Evolutionary conservation across 768 basidiomycete genomes (phyloP), one percentile per base, ranked within the genome.

Genomic region (Suillus spraguei): DNA sequence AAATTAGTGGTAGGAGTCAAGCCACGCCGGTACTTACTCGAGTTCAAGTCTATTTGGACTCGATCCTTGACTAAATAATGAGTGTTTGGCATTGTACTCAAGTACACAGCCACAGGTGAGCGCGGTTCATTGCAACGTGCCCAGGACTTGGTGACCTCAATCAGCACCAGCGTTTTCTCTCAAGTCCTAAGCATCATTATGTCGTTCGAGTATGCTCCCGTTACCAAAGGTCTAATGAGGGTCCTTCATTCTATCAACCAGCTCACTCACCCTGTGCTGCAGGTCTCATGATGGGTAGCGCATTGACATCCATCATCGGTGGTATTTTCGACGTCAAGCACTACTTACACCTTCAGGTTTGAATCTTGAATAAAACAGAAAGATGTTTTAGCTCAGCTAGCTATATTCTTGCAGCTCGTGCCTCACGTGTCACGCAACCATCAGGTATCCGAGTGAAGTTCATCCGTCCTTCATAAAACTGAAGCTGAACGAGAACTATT

Each of bases 401-500:
- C 28, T 17, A 24, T 64, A 56, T 70, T 32, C 55, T 39, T 49
- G 24, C 66, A 95, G 88, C 84, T 96, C 46, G 85, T 92, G 22
- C 95, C 95, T 2, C 95, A 97, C 72, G 82, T 97, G 55, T 94
- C 92, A n/a, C 86, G 85, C 60, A 85, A 96, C 73, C 91, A 93
- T 70, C 95, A 97, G 82, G 95, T 93, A 78, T 64, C 60, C 63
- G 60, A 22, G 56, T 56, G 35, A 59, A 59, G 58, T 60, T 36
- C 42, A 13, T 55, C 56, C 62, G 44, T 17, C 54, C 41, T 63
- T 59, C 66, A 67, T 67, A 52, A 60, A 64, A 63, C 67, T 72
- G 62, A 77, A 69, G 73, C 75, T 78, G 74, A 76, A 72, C 68
- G 69, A 72, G 72, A 60, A 63, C 54, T 47, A 39, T 20, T 59